phyloP scores from a whole-genome alignment of 2,329 filamentous ascomycete species.

The Venturia pyrina region DNA sequence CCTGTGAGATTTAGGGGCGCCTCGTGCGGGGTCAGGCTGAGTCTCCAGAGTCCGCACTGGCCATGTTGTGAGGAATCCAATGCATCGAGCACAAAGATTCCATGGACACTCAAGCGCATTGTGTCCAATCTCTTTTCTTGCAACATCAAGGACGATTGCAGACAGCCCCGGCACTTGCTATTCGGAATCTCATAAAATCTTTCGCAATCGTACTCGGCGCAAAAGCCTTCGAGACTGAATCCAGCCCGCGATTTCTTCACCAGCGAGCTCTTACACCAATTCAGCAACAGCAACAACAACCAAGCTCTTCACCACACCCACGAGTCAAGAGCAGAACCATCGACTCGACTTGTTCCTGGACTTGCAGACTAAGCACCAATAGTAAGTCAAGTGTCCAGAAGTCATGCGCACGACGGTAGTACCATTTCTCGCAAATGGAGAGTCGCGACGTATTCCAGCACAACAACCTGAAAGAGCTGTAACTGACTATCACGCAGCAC shows the following conservation, averaged over 20 bases:
- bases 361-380: not conserved
- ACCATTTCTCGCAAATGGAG: not conserved
- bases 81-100: conserved; percentile 1
- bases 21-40: not conserved
- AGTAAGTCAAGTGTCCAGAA: not conserved
- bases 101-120: not conserved
- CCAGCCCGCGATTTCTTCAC: not conserved
- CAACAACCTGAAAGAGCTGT: not conserved
- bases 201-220: not conserved
- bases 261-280: not conserved
- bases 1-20: not conserved
- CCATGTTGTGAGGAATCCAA: not conserved
- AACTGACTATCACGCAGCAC: not conserved
- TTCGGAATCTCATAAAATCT: not conserved
- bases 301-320: not conserved
- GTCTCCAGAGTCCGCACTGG: not conserved
- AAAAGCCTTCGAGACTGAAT: not conserved
- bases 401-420: not conserved
- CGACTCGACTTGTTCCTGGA: not conserved
- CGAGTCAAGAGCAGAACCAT: not conserved
- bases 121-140: not conserved
- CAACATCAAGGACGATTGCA: conserved; percentile 2
- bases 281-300: not conserved
- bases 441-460: not conserved
- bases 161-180: not conserved